Conservation (phyloP, 2,329 filamentous ascomycete species). For the Achaetomium macrosporum region DNA sequence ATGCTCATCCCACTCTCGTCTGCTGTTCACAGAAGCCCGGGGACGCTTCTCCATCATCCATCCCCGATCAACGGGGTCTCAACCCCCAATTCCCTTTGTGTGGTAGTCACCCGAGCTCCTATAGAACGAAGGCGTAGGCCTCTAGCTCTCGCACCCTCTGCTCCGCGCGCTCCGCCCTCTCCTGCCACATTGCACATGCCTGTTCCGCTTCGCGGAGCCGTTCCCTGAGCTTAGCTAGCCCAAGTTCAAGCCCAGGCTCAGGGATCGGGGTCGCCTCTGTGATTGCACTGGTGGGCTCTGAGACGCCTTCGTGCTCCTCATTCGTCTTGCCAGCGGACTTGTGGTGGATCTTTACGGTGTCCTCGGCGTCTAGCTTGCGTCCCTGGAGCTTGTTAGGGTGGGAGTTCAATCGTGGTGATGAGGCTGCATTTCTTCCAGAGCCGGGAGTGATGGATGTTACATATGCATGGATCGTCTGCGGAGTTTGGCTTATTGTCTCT, state of each 20-base stretch:
- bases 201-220: slow-evolving; percentile 40
- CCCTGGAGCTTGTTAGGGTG: neutral
- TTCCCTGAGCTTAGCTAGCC: slow-evolving; percentile 41
- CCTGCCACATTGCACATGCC: slow-evolving; percentile 46
- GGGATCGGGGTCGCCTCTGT: neutral
- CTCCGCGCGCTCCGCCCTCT: slow-evolving; percentile 52
- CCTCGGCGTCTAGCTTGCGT: neutral
- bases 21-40: no score
- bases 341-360: neutral
- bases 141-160: slow-evolving; percentile 36
- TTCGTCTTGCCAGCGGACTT: neutral
- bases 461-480: no score
- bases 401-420: no score
- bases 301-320: no score
- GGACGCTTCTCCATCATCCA: no score
- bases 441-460: no score
- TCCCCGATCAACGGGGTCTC: no score
- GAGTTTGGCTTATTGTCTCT: no score
- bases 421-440: no score
- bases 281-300: no score
- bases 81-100: slow-evolving; percentile 4
- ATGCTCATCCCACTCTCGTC: no score
- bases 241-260: neutral
- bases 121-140: neutral
- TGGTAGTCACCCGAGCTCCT: neutral